Evolutionary conservation across 352 stramenopile genomes (phyloP), one percentile per base, ranked within the genome.

Genomic region (Lagenidium giganteum): DNA sequence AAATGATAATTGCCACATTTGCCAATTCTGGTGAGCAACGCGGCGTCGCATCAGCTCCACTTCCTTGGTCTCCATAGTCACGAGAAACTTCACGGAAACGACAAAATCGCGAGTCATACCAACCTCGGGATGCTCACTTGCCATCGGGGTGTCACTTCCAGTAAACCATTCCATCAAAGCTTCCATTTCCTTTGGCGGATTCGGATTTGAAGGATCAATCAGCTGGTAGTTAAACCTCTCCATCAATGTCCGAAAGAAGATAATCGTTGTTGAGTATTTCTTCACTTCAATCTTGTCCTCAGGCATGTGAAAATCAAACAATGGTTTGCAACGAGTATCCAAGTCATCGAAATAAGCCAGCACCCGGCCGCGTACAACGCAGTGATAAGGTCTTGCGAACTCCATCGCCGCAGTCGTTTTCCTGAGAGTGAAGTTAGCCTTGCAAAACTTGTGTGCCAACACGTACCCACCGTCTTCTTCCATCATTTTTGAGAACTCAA

Each of bases 1-100:
- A 61, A 96, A 95, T 16, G 85, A 93, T 5, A 96, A 54, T 27
- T 90, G 83, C 85, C 85, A 96, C 61, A 83, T 87, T 37, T 94
- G 82, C 77, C 82, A 95, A 38, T 85, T 70, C 25, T 84, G 64
- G 13, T 90, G 62, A 6, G 64, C 62, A n/a, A 65, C 69, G 23
- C 85, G 77, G 13, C 83, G 77, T 14, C 82, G 80, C 77, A 94
- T 91, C 2, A 95, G 56, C 37, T 96, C 85, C 8, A 92, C 74
- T 55, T 96, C 85, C 18, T 88, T 92, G 1, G 79, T 94, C 42
- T 96, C 85, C 85, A 96, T 96, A 14, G 85, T 96, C 29, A 61
- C 62, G 13, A 96, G 24, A 38, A 95, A 95, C 43, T 96, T 96
- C 17, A 87, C 77, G n/a, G 87, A 57, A 61, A 87, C 72, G 21